Conservation (phyloP, 768 basidiomycete species). For the Russula compacta region DNA sequence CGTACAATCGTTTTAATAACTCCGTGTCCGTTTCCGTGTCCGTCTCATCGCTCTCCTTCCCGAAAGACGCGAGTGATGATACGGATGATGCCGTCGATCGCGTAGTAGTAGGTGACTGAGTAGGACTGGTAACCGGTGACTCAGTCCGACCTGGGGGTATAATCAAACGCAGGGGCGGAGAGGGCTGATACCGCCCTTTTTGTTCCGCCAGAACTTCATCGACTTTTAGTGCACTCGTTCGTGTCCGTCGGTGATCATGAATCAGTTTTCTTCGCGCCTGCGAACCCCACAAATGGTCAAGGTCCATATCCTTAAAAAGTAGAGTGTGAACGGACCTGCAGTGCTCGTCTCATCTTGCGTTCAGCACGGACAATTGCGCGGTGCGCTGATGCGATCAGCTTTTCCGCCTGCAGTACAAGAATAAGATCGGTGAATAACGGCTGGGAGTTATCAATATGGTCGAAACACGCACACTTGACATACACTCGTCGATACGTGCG, state of each 20-base stretch:
- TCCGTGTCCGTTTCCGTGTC: slow-evolving; percentile 39
- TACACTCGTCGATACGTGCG: slow-evolving; percentile 41
- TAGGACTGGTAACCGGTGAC: not conserved
- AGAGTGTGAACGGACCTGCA: slow-evolving; percentile 14
- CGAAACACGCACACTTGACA: slow-evolving; percentile 39
- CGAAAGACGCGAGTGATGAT: slow-evolving; percentile 40
- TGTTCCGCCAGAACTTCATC: not conserved
- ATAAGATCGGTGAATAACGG: not conserved
- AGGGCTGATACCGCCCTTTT: not conserved
- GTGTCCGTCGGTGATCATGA: slow-evolving; percentile 8
- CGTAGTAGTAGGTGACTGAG: slow-evolving; percentile 21
- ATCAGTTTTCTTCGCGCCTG: slow-evolving; percentile 7
- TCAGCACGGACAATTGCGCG: slow-evolving; percentile 12
- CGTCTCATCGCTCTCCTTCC: slow-evolving; percentile 56
- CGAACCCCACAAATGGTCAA: not conserved
- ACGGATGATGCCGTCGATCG: slow-evolving; percentile 37
- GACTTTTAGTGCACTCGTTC: not conserved
- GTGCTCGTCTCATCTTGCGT: slow-evolving; percentile 8
- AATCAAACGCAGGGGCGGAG: slow-evolving; percentile 1
- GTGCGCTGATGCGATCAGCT: slow-evolving; percentile 7
- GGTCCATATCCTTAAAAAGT: not conserved
- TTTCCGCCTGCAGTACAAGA: slow-evolving; percentile 8
- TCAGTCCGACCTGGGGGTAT: slow-evolving; percentile 7
- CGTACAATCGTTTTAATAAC: slow-evolving; percentile 34
- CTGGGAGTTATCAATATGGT: not conserved